Base-by-base conservation (phyloP, 2,329 filamentous ascomycete species). In the Gliomastix tumulicola region DNA sequence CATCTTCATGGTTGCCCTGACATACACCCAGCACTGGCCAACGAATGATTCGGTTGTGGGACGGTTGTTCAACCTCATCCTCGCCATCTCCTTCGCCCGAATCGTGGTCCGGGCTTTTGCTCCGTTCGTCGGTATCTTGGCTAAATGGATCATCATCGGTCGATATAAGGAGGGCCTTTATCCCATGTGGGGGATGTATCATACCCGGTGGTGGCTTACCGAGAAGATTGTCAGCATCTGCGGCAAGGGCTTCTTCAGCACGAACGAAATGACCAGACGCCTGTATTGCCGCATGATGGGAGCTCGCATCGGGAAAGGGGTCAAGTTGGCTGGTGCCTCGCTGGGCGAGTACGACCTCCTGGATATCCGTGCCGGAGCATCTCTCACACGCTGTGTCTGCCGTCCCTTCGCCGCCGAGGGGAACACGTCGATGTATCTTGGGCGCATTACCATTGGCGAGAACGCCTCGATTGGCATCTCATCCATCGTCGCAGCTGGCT, bases 181-280 rank as follows among this genome's bases (percentile, higher is more conserved):
- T 44, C 72, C 74, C 3, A 78, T 78, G 73, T 78, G 74, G 74
- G 71, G 71, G 2, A 42, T 49, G 2, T 77, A 76, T 45, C 73
- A 77, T 48, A 76, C 69, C 0, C 60, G 70, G 8, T 78, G 74
- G 74, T 78, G 74, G 74, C 44, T 77, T 37, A 65, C 67, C 2
- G 66, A 77, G 47, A 77, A 77, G 54, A 64, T 66, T 16, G 56
- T 71, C 4, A 59, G 62, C 23, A 54, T 75, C 11, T 63, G 61
- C 38, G 73, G 71, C 13, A 62, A 58, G 39, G 71, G 71, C 2
- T 39, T 66, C 21, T 74, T 72, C 41, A 50, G 48, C 17, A 41
- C 54, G 34, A 60, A 55, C 31, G 62, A 69, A 32, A 54, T 43
- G 22, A 62, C 61, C 1, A 51, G 57, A 6, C 48, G 61, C 8